These are phyloP conservation scores for Margaritispora aquatica DNA, from an alignment of 495 filamentous ascomycete genomes.

Conservation along the genomic window DNA sequence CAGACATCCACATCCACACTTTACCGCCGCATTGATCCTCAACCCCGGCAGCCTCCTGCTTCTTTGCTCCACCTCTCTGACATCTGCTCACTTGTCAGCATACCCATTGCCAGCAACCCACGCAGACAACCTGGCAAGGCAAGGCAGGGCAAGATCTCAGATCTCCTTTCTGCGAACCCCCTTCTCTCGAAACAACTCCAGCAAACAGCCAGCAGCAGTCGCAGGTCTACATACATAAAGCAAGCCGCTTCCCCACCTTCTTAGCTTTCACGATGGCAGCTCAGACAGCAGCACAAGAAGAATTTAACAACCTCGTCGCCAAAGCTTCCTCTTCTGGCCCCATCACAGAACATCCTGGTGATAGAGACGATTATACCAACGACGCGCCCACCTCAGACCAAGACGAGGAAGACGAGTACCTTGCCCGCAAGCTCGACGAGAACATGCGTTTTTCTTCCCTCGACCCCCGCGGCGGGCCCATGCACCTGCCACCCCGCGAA, in stretches of 20 bases:
- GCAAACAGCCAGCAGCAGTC: no score
- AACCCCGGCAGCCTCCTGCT: no score
- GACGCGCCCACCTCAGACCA: constrained; percentile 43
- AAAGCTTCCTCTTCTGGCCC: constrained; percentile 29
- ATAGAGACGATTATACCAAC: constrained; percentile 35
- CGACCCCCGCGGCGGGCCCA: constrained; percentile 37
- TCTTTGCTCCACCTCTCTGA: background rate
- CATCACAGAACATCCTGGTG: constrained; percentile 48
- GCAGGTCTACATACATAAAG: constrained; percentile 1
- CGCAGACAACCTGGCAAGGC: no score
- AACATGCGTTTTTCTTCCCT: constrained; percentile 51
- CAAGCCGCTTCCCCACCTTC: constrained; percentile 29
- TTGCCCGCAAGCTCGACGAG: constrained; percentile 51
- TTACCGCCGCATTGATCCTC: no score
- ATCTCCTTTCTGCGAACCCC: background rate
- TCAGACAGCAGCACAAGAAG: constrained; percentile 64
- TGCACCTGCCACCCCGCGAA: constrained; percentile 51
- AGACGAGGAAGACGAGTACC: constrained; percentile 50
- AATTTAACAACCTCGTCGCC: constrained; percentile 69
- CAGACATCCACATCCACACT: no score
- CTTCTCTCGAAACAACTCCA: background rate
- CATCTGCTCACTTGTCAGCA: background rate
- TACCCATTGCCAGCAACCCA: no score
- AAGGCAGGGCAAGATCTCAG: background rate
- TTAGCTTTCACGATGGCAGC: constrained; percentile 25